Evolutionary conservation across 2,329 filamentous ascomycete species (phyloP), one percentile per base, ranked within the genome.

Genomic region (Penicillium aurantiogriseum): DNA sequence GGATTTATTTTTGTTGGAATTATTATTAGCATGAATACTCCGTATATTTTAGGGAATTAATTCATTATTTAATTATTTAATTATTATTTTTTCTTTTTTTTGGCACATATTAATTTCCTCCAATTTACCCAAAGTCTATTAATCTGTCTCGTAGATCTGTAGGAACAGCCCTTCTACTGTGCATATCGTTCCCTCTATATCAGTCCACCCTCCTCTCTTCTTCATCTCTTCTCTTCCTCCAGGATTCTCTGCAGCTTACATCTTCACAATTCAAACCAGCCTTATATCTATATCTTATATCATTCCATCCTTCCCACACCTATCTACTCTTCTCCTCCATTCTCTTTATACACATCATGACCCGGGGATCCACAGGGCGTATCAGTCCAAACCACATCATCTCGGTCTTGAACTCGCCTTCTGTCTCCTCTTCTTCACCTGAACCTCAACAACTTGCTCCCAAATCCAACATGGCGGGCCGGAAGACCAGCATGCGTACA

Each of bases 401-500:
- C 53, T 59, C 65, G 51, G 64, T 64, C 45, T 59, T 65, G 47
- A 65, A 66, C 56, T 55, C 61, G 27, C 61, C 67, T 54, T 51
- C 51, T 21, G 42, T 49, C 21, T 58, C 66, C 49, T 66, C 54
- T 40, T 66, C 54, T 40, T 61, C 60, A 25, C 58, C 57, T 29
- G 57, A 64, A 59, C 61, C 56, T 33, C 53, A 56, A 31, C 55
- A 43, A 19, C 47, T 43, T 21, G 27, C 42, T 52, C 17, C 54
- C 31, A 54, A 57, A n/a, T 57, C 61, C 60, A 56, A 54, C 38
- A 65, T 63, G 55, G 59, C 59, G 38, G 59, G 60, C 56, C 63
- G 62, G 39, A 64, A 69, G 58, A 67, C 54, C 54, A 73, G 53
- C 55, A 72, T 71, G 69, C 69, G 66, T 62, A 64, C 65, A 62